Conservation (phyloP, 768 basidiomycete species). For the Dictyophora rubrovolvata region DNA sequence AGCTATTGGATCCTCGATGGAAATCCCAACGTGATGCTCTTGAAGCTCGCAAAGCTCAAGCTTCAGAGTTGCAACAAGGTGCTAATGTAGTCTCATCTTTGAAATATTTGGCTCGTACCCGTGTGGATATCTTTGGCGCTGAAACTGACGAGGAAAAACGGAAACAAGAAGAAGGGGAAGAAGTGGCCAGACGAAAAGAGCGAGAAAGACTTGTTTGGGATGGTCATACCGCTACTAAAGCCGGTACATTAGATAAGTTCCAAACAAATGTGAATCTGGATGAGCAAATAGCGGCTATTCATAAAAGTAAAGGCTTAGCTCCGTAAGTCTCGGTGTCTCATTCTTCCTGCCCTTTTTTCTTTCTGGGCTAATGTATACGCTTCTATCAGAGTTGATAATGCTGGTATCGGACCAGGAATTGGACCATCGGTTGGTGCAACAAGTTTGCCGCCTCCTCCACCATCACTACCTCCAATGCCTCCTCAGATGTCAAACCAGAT, state of each 20-base stretch:
- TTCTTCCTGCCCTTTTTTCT: conserved; percentile 1
- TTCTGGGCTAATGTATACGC: conserved; percentile 12
- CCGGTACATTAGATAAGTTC: conserved; percentile 85
- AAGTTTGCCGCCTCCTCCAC: conserved; percentile 54
- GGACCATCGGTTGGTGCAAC: conserved; percentile 66
- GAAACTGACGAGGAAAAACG: conserved; percentile 87
- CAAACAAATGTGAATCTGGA: conserved; percentile 91
- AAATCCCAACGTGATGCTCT: conserved; percentile 87
- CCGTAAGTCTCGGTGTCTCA: conserved; percentile 50
- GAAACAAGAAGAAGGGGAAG: conserved; percentile 79
- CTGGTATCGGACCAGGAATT: conserved; percentile 81
- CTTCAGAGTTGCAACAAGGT: conserved; percentile 78
- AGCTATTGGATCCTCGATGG: conserved; percentile 95
- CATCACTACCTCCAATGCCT: conserved; percentile 61
- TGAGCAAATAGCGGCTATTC: conserved; percentile 96
- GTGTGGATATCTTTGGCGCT: conserved; percentile 95
- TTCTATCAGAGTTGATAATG: conserved; percentile 49
- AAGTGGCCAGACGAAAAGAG: conserved; percentile 70
- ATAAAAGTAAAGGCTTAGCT: conserved; percentile 83
- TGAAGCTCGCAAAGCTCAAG: conserved; percentile 84
- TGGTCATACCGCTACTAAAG: conserved; percentile 92
- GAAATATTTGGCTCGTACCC: conserved; percentile 85
- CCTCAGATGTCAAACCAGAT: conserved; percentile 39
- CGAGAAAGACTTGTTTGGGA: conserved; percentile 98
- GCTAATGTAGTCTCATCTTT: conserved; percentile 93